Percentiles rank a stretch among this genome's conserved stretches.
Conservation (phyloP, 371 early-diverging fungal genomes). For the Mortierella sp. region DNA sequence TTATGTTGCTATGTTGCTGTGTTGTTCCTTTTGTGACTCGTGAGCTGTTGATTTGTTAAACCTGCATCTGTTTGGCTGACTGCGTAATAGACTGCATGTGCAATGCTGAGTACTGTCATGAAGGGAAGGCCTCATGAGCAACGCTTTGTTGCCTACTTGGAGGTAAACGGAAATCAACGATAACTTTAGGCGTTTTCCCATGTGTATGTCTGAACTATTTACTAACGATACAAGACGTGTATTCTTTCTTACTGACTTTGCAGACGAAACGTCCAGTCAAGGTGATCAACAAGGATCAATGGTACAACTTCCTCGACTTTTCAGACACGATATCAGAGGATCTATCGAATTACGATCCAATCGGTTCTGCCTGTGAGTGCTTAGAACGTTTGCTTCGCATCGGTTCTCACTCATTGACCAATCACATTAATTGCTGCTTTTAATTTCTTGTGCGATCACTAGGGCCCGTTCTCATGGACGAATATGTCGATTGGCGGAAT, state of each 20-base stretch:
- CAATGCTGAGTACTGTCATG: constrained; percentile 67
- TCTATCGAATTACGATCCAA: constrained; percentile 70
- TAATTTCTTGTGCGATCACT: constrained; percentile 1
- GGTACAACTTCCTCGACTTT: constrained; percentile 80
- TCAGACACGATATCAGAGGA: constrained; percentile 61
- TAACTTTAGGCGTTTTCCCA: background rate
- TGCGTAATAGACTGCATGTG: constrained; percentile 61
- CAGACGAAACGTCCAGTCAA: constrained; percentile 67
- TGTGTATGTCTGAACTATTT: background rate
- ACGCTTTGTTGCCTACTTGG: constrained; percentile 66
- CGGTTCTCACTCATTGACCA: too few relatives aligned
- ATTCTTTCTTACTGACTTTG: background rate
- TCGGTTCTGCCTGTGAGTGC: constrained; percentile 73
- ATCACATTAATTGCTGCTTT: background rate
- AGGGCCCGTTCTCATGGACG: constrained; percentile 79
- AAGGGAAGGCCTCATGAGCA: constrained; percentile 60
- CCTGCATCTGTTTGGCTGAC: too few relatives aligned
- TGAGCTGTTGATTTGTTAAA: too few relatives aligned
- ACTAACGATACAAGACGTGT: background rate
- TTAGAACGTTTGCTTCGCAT: background rate
- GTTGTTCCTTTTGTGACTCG: background rate
- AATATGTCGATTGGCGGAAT: constrained; percentile 73
- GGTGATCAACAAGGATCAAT: constrained; percentile 80
- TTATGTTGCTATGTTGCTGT: background rate
- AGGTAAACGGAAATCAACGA: too few relatives aligned